Percentiles rank a stretch among this genome's conserved stretches.
Conservation (phyloP, 371 early-diverging fungal species). For the Apophysomyces sp. region DNA sequence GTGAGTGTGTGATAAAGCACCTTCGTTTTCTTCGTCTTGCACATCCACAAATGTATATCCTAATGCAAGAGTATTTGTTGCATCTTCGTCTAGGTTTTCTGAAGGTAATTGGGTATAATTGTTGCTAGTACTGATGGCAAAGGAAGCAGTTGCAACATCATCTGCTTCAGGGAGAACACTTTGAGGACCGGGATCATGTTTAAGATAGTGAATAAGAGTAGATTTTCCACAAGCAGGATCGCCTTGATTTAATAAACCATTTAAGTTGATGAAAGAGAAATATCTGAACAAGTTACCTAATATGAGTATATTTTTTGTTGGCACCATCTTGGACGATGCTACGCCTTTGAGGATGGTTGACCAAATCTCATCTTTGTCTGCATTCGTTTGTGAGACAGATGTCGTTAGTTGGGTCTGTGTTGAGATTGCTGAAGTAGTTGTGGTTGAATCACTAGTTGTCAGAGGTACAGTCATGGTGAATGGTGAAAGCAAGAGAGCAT, state of each 20-base stretch:
- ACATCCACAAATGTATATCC: constrained; percentile 85
- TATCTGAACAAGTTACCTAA: constrained; percentile 43
- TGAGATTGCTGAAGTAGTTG: not conserved
- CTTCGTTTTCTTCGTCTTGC: constrained; percentile 82
- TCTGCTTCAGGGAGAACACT: constrained; percentile 37
- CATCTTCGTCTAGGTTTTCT: constrained; percentile 58
- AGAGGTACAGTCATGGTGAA: constrained; percentile 6
- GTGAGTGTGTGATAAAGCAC: constrained; percentile 24
- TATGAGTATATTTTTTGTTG: constrained; percentile 69
- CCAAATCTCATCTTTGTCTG: constrained; percentile 67
- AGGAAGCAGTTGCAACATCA: constrained; percentile 33
- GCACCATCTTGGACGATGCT: constrained; percentile 69
- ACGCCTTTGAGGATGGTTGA: constrained; percentile 70
- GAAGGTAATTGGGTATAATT: constrained; percentile 39
- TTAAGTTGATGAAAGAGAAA: not conserved
- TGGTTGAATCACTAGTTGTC: constrained; percentile 1
- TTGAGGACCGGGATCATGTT: constrained; percentile 59
- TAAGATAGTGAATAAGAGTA: constrained; percentile 67
- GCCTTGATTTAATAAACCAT: constrained; percentile 37
- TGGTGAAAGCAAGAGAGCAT: not conserved
- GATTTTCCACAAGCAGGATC: constrained; percentile 79
- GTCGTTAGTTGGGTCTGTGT: constrained; percentile 10
- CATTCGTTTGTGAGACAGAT: constrained; percentile 6
- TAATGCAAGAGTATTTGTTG: constrained; percentile 77
- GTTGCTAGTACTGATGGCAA: constrained; percentile 42